A percentile compares a stretch with the other conserved stretches of the same genome.
Conservation (phyloP, 139 green algal species). For the Haematococcus sp. region DNA sequence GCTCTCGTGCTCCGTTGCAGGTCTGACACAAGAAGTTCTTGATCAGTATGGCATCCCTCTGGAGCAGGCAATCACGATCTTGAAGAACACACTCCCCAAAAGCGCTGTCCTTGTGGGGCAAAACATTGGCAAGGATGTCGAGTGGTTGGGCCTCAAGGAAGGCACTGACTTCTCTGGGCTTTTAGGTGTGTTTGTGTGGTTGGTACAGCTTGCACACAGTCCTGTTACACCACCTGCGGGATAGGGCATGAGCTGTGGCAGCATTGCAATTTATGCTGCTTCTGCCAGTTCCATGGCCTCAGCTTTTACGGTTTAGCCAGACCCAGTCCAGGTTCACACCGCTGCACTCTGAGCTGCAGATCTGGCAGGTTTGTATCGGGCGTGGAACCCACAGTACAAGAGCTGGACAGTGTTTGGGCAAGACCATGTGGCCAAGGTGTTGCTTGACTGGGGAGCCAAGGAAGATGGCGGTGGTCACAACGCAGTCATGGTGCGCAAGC, state of each 20-base stretch:
- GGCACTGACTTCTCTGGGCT: constrained; percentile 75
- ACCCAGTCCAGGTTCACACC: too few relatives aligned
- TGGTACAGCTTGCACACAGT: too few relatives aligned
- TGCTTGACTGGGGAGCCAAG: constrained; percentile 63
- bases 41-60: constrained; percentile 66
- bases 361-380: constrained; percentile 69
- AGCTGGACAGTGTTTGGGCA: constrained; percentile 43
- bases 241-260: too few relatives aligned
- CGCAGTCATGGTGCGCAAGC: constrained; percentile 40
- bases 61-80: constrained; percentile 20
- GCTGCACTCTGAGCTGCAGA: constrained; percentile 1
- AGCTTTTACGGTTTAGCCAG: too few relatives aligned
- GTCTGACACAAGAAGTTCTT: constrained; percentile 46
- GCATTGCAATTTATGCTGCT: background rate
- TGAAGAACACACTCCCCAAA: constrained; percentile 55
- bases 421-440: constrained; percentile 75
- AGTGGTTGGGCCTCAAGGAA: constrained; percentile 83
- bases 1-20: background rate
- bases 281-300: too few relatives aligned
- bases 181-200: constrained; percentile 14
- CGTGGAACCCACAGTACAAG: constrained; percentile 82
- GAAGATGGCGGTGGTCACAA: constrained; percentile 44
- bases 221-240: too few relatives aligned
- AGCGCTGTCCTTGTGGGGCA: constrained; percentile 80
- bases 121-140: constrained; percentile 83